These are phyloP conservation scores for Lagenidium giganteum DNA, from an alignment of 352 stramenopile genomes.

Conservation along the genomic window DNA sequence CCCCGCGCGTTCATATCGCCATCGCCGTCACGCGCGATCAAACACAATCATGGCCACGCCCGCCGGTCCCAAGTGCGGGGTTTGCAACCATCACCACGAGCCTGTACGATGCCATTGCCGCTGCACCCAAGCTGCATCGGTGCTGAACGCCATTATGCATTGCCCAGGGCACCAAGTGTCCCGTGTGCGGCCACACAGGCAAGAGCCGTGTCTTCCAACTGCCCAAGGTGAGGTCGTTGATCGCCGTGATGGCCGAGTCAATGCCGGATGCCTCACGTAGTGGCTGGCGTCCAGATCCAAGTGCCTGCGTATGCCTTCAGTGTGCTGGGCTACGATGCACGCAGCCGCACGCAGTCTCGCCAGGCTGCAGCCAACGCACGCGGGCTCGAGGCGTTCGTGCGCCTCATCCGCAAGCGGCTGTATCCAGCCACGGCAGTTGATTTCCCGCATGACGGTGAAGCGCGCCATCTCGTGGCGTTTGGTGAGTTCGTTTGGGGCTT, in stretches of 20 bases:
- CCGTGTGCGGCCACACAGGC: conserved; percentile 58
- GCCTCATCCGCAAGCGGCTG: conserved; percentile 43
- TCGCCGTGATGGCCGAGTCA: too few relatives aligned
- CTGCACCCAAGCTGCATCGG: neutral
- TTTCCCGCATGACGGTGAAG: conserved; percentile 26
- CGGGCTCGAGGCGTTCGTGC: conserved; percentile 42
- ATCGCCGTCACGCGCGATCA: too few relatives aligned
- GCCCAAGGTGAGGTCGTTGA: conserved; percentile 40
- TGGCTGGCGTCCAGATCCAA: conserved; percentile 32
- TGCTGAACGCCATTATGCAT: too few relatives aligned
- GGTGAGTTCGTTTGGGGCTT: conserved; percentile 23
- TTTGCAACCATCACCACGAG: conserved; percentile 52
- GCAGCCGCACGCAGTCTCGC: too few relatives aligned
- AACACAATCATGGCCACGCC: too few relatives aligned
- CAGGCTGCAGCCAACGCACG: too few relatives aligned
- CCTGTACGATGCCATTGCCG: conserved; percentile 10
- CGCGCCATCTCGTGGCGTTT: conserved; percentile 57
- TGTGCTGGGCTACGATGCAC: conserved; percentile 49
- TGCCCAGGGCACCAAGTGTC: conserved; percentile 45
- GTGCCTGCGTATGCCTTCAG: conserved; percentile 37
- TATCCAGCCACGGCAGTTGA: conserved; percentile 25
- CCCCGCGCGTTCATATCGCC: too few relatives aligned
- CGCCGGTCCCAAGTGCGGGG: conserved; percentile 30
- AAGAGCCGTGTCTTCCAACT: conserved; percentile 62
- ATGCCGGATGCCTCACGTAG: too few relatives aligned